phyloP scores from a whole-genome alignment of 2,329 filamentous ascomycete genomes.

The Aspergillus brunneoviolaceus region DNA sequence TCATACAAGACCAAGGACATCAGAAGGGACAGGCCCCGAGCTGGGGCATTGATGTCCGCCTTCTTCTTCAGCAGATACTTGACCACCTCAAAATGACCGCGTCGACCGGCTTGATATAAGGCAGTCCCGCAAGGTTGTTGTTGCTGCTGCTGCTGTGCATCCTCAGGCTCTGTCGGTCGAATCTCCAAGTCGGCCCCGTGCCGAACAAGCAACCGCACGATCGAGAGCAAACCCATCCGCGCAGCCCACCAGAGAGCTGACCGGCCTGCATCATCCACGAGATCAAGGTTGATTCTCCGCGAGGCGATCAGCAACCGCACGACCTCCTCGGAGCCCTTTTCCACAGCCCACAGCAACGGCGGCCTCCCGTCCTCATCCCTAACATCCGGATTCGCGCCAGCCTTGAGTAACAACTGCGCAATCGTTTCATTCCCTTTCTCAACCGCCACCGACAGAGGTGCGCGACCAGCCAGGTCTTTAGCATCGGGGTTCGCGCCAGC shows the following conservation, averaged over 20 bases:
- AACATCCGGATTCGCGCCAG: conserved; percentile 14
- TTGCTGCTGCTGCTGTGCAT: conserved; percentile 7
- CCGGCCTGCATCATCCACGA: conserved; percentile 18
- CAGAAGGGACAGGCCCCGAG: conserved; percentile 21
- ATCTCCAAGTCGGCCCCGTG: conserved; percentile 19
- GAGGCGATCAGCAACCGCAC: conserved; percentile 27
- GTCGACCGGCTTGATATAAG: conserved; percentile 24
- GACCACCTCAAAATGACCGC: conserved; percentile 26
- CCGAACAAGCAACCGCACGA: conserved; percentile 22
- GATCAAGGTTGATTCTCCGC: conserved; percentile 21
- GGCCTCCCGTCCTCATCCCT: conserved; percentile 8
- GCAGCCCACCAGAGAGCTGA: conserved; percentile 26
- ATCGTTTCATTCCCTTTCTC: conserved; percentile 18
- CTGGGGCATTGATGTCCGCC: conserved; percentile 22
- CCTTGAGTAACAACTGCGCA: conserved; percentile 19
- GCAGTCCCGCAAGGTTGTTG: conserved; percentile 15
- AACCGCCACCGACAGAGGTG: conserved; percentile 18
- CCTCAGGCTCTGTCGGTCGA: conserved; percentile 9
- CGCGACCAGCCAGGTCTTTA: conserved; percentile 11
- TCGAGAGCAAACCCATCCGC: conserved; percentile 19
- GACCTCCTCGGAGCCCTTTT: conserved; percentile 23
- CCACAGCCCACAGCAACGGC: conserved; percentile 20
- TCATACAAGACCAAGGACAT: conserved; percentile 21
- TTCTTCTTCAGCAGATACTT: conserved; percentile 28
- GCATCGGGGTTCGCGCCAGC: conserved; percentile 16